Evolutionary conservation across 2,329 filamentous ascomycete genomes (phyloP).

Genomic region (Colletotrichum agaves): DNA sequence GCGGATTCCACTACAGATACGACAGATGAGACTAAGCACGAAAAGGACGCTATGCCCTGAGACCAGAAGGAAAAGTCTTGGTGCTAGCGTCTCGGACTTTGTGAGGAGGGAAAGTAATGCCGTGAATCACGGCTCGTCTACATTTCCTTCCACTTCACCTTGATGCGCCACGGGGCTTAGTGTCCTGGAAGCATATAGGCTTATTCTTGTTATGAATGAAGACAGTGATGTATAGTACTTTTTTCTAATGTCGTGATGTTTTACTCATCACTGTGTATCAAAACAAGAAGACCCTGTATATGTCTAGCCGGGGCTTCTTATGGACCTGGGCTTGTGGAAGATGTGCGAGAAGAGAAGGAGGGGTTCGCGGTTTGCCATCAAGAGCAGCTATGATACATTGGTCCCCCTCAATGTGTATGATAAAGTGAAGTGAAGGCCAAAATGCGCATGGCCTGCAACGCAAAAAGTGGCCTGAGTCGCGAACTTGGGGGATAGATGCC

Average conservation of each 20-base stretch:
- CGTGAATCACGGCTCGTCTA: neutral
- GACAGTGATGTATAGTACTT: constrained; percentile 33
- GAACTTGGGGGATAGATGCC: no score
- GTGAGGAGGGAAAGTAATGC: neutral
- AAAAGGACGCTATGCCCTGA: constrained; percentile 38
- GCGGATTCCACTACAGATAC: constrained; percentile 37
- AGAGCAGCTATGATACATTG: constrained; percentile 1
- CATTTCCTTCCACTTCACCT: neutral
- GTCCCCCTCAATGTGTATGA: neutral
- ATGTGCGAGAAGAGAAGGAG: constrained; percentile 6
- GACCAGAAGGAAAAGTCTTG: constrained; percentile 33
- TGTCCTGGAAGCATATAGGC: neutral
- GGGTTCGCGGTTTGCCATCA: neutral
- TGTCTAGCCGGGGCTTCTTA: constrained; percentile 9
- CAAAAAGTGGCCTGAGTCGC: neutral
- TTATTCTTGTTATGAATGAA: constrained; percentile 28
- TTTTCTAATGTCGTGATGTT: constrained; percentile 7
- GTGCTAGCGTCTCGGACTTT: neutral
- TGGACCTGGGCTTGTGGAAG: neutral
- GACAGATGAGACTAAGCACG: constrained; percentile 29
- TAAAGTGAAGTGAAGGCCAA: neutral
- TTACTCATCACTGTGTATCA: constrained; percentile 31
- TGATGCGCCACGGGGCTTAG: constrained; percentile 1
- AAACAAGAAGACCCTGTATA: constrained; percentile 21
- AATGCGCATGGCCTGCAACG: constrained; percentile 14